Evolutionary conservation across 805 yeast genomes (phyloP), one percentile per base, ranked within the genome.

Genomic region (Metschnikowia dekortorum): DNA sequence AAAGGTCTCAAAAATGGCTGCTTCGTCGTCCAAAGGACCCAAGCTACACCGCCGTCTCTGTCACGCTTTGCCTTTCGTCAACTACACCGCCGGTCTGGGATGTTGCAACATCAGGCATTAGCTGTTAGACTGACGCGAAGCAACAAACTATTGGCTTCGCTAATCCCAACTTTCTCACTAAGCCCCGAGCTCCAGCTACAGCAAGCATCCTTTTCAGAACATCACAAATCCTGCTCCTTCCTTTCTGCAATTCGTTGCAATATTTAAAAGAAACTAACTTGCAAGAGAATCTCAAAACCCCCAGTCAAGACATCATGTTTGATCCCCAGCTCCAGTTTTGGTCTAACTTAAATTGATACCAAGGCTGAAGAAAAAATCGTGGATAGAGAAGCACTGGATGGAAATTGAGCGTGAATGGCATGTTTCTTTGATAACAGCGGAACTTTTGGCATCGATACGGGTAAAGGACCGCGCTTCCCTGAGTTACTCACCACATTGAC

Each of bases 311-410:
- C 65, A 88, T 92, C 47, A 75, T 89, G 11, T 91, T 91, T 64
- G 97, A 91, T 70, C 95, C 97, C 14, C 88, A 87, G 62, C 74
- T 91, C 52, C 96, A 90, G 71, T 89, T 91, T 67, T 79, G 97
- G 64, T 96, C 96, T 31, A 88, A 89, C 62, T 72, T 90, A 57
- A 96, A 88, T 65, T 96, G 96, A 46, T 97, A 91, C 68, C 74
- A 96, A 46, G 96, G 96, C 29, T 78, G 83, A 78, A 90, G 48
- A 89, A 90, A 75, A 84, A 82, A 68, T 67, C 77, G 50, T 75
- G 85, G 40, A 85, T 89, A 44, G 96, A 89, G 63, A 83, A 79
- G 60, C 90, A 90, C 70, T 90, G 97, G 97, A 70, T 71, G 33
- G 87, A 86, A 55, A 82, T 91, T 35, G 83, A 82, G 56, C 69